Conservation (phyloP, 768 basidiomycete species). For the Termitomyces sp. region DNA sequence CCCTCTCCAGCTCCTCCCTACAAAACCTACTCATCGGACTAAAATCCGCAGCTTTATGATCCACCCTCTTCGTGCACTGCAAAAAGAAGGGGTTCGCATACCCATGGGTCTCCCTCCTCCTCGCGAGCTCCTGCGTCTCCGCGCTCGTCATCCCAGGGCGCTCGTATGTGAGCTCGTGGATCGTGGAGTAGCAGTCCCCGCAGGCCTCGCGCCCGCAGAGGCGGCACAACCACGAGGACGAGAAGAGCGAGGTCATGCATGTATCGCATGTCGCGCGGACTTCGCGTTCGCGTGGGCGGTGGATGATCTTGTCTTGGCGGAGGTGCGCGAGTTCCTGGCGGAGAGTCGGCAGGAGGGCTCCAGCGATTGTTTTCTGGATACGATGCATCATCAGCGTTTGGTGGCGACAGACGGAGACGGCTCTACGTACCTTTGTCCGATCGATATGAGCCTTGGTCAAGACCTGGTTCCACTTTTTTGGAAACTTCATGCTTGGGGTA, state of each 20-base stretch:
- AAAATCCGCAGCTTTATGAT: constrained; percentile 66
- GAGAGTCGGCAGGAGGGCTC: constrained; percentile 64
- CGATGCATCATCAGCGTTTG: neutral
- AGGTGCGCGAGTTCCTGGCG: constrained; percentile 64
- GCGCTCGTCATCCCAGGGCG: constrained; percentile 43
- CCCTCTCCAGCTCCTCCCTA: constrained; percentile 55
- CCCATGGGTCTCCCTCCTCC: constrained; percentile 56
- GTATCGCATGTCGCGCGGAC: constrained; percentile 88
- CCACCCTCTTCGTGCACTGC: constrained; percentile 65
- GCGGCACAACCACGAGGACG: constrained; percentile 88
- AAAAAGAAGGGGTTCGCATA: constrained; percentile 74
- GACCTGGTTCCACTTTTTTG: constrained; percentile 62
- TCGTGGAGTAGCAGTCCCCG: constrained; percentile 73
- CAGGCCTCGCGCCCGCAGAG: constrained; percentile 89
- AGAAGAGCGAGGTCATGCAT: constrained; percentile 92
- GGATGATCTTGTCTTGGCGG: constrained; percentile 53
- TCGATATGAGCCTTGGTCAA: constrained; percentile 48
- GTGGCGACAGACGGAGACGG: too few relatives aligned
- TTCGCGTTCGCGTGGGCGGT: constrained; percentile 74
- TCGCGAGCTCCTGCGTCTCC: constrained; percentile 41
- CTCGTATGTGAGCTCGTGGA: constrained; percentile 60
- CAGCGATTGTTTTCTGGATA: constrained; percentile 60
- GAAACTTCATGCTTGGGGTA: constrained; percentile 60
- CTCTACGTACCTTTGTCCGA: constrained; percentile 53
- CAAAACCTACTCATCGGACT: constrained; percentile 80